A percentile compares a stretch with the other conserved stretches of the same genome.
Evolutionary conservation across 1,139 yeast genomes (phyloP).

Genomic region (Magnusiomyces tetraspermus): DNA sequence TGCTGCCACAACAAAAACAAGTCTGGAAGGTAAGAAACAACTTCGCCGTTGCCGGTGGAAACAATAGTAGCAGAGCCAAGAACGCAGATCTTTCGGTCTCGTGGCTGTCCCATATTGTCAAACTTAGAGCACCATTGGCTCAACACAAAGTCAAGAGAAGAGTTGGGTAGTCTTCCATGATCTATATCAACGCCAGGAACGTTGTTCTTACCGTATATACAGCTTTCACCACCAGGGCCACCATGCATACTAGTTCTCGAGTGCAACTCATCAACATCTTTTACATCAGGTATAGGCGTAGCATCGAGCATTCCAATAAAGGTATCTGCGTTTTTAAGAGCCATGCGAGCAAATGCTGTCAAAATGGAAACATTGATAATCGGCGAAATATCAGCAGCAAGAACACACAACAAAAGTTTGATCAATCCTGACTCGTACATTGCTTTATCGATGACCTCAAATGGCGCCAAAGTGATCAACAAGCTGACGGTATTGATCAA

Average conservation of each 20-base stretch:
- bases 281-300: neutral
- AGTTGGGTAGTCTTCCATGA: neutral
- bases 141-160: slow-evolving; percentile 17
- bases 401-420: slow-evolving; percentile 34
- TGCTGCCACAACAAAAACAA: slow-evolving; percentile 48
- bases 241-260: slow-evolving; percentile 6
- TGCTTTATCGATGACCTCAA: slow-evolving; percentile 23
- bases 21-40: slow-evolving; percentile 30
- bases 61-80: slow-evolving; percentile 48
- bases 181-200: neutral
- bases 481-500: slow-evolving; percentile 19
- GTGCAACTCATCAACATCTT: neutral
- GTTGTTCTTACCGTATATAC: neutral
- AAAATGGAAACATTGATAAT: slow-evolving; percentile 42
- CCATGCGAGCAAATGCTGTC: slow-evolving; percentile 46
- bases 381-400: slow-evolving; percentile 44
- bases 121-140: slow-evolving; percentile 32
- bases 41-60: slow-evolving; percentile 29
- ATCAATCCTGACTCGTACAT: slow-evolving; percentile 21
- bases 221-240: neutral
- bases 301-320: slow-evolving; percentile 33
- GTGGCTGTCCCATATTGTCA: slow-evolving; percentile 55
- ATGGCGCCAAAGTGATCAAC: slow-evolving; percentile 17
- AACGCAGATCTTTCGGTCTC: slow-evolving; percentile 52
- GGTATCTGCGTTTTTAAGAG: slow-evolving; percentile 40